A percentile compares a stretch with the other conserved stretches of the same genome.
Conservation (phyloP, 1,284 basidiomycete species). For the Athelia psychrophila region DNA sequence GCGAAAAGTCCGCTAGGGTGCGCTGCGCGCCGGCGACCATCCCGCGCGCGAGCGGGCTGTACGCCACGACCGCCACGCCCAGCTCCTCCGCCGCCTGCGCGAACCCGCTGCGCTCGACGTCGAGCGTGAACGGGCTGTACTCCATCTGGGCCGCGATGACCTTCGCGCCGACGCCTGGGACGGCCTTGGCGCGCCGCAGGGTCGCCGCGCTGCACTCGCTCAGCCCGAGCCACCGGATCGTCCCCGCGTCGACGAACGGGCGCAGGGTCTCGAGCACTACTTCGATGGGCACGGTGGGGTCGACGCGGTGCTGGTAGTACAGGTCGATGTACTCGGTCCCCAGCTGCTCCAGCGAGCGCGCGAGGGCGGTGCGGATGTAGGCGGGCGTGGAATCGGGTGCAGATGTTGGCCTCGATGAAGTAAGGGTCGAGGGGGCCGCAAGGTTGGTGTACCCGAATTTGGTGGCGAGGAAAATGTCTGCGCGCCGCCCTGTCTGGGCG, state of each 20-base stretch:
- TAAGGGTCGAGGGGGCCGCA: constrained; percentile 6
- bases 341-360: constrained; percentile 37
- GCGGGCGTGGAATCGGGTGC: constrained; percentile 25
- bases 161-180: constrained; percentile 48
- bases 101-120: constrained; percentile 48
- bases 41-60: constrained; percentile 58
- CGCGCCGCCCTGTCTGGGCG: constrained; percentile 34
- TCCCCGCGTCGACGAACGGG: constrained; percentile 36
- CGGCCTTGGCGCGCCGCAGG: constrained; percentile 59
- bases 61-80: constrained; percentile 54
- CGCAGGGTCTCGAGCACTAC: constrained; percentile 12
- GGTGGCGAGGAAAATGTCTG: constrained; percentile 43
- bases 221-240: constrained; percentile 58
- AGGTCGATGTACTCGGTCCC: constrained; percentile 45
- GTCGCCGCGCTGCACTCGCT: constrained; percentile 59
- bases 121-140: constrained; percentile 57
- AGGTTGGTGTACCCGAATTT: constrained; percentile 43
- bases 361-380: constrained; percentile 31
- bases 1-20: constrained; percentile 48
- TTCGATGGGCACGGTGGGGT: constrained; percentile 44
- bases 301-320: constrained; percentile 42
- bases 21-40: constrained; percentile 54
- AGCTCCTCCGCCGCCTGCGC: constrained; percentile 49
- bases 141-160: constrained; percentile 55
- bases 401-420: too few relatives aligned